Evolutionary conservation across 257 asterid genomes (phyloP).

Genomic region (Gynochthodes officinalis): DNA sequence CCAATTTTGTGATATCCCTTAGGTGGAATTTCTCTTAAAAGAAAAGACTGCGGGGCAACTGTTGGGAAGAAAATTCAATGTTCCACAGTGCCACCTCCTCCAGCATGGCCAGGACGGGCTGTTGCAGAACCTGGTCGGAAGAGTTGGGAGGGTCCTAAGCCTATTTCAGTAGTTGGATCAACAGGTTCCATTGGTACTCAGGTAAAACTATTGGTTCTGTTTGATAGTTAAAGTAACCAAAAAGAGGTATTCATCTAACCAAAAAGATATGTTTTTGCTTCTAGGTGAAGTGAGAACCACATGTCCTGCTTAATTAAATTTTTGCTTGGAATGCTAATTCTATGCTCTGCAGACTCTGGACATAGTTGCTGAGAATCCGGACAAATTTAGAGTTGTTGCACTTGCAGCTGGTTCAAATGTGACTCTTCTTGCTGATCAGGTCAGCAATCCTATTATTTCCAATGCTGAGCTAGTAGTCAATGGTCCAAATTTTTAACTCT

Average conservation of each 20-base stretch:
- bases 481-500: conserved; percentile 7
- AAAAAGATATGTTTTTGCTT: background rate
- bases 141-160: conserved; percentile 94
- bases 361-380: conserved; percentile 95
- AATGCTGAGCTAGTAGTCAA: background rate
- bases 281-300: background rate
- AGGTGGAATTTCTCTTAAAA: conserved; percentile 65
- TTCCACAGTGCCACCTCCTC: conserved; percentile 68
- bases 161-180: conserved; percentile 89
- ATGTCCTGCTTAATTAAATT: too few species aligned
- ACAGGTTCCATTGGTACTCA: conserved; percentile 99
- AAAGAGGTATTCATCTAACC: background rate
- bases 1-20: conserved; percentile 20
- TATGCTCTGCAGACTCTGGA: conserved; percentile 70
- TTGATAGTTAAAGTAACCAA: background rate
- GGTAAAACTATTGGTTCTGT: conserved; percentile 39
- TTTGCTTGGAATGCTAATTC: conserved; percentile 6
- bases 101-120: conserved; percentile 98
- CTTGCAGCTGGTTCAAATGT: conserved; percentile 99
- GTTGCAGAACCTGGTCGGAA: conserved; percentile 56
- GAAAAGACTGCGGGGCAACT: conserved; percentile 51
- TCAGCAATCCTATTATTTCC: conserved; percentile 22
- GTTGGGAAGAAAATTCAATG: conserved; percentile 55
- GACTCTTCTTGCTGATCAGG: conserved; percentile 99
- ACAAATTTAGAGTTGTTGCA: conserved; percentile 80